Conservation (phyloP, 1,139 yeast species). For the Diutina scorzettiae region DNA sequence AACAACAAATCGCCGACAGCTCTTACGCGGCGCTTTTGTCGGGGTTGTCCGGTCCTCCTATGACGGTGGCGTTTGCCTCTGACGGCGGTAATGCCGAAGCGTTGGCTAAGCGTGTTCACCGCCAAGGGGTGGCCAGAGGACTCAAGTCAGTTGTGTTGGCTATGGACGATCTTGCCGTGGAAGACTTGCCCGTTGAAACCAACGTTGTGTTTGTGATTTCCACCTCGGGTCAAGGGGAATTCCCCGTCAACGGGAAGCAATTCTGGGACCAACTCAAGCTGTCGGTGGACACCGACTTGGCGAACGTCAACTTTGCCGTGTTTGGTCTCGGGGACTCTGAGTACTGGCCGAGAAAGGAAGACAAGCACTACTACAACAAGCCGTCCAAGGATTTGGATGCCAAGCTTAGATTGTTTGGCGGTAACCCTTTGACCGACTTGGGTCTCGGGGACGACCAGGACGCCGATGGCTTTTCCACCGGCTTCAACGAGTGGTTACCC, state of each 20-base stretch:
- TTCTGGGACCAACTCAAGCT: slow-evolving; percentile 80
- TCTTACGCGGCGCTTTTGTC: slow-evolving; percentile 70
- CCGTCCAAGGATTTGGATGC: slow-evolving; percentile 70
- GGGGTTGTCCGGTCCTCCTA: slow-evolving; percentile 87
- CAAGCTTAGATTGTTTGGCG: slow-evolving; percentile 61
- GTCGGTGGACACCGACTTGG: slow-evolving; percentile 61
- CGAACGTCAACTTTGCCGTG: slow-evolving; percentile 57
- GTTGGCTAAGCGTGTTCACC: slow-evolving; percentile 67
- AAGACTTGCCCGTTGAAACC: slow-evolving; percentile 71
- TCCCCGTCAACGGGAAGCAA: slow-evolving; percentile 87
- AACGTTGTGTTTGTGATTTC: slow-evolving; percentile 75
- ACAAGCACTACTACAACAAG: slow-evolving; percentile 84
- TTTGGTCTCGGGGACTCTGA: slow-evolving; percentile 91
- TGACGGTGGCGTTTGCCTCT: slow-evolving; percentile 83
- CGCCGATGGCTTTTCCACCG: slow-evolving; percentile 90
- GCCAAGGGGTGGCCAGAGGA: slow-evolving; percentile 82
- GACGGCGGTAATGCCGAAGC: slow-evolving; percentile 92
- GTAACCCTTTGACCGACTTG: slow-evolving; percentile 54
- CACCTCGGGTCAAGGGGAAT: slow-evolving; percentile 97
- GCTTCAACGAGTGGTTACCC: slow-evolving; percentile 79
- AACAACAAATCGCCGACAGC: slow-evolving; percentile 62
- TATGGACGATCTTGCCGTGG: slow-evolving; percentile 77
- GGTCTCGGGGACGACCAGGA: slow-evolving; percentile 97
- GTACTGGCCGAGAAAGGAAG: slow-evolving; percentile 97
- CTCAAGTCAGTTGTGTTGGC: slow-evolving; percentile 65